Evolutionary conservation across 2,329 filamentous ascomycete genomes (phyloP).

Genomic region (Aureobasidium zeae): DNA sequence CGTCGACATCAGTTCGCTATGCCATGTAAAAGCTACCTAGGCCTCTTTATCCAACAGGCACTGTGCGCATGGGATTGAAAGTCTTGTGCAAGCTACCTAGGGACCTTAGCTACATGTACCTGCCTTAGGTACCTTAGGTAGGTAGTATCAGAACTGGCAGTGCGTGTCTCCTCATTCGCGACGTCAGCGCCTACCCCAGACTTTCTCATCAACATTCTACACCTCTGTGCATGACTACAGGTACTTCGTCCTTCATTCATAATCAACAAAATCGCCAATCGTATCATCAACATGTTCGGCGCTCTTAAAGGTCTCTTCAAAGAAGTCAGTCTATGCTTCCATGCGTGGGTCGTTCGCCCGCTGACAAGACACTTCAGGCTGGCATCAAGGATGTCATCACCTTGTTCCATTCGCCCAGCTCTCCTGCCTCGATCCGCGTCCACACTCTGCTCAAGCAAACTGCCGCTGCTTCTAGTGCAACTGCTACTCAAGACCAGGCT

Average conservation of each 20-base stretch:
- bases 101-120: no score
- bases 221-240: no score
- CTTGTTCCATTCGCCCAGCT: conserved; percentile 81
- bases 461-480: conserved; percentile 57
- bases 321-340: conserved; percentile 34
- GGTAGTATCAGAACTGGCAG: no score
- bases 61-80: no score
- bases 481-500: conserved; percentile 66
- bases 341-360: neutral
- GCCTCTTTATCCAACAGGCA: no score
- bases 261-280: neutral
- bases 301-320: conserved; percentile 39
- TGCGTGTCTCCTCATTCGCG: no score
- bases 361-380: conserved; percentile 27
- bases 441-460: conserved; percentile 71
- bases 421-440: conserved; percentile 62
- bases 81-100: no score
- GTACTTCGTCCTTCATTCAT: neutral
- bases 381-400: conserved; percentile 70
- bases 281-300: conserved; percentile 10
- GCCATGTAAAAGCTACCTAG: no score
- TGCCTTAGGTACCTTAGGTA: no score
- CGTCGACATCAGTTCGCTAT: no score
- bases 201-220: no score
- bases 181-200: no score